Conservation (phyloP, 2,329 filamentous ascomycete genomes). For the Alternaria sp. region DNA sequence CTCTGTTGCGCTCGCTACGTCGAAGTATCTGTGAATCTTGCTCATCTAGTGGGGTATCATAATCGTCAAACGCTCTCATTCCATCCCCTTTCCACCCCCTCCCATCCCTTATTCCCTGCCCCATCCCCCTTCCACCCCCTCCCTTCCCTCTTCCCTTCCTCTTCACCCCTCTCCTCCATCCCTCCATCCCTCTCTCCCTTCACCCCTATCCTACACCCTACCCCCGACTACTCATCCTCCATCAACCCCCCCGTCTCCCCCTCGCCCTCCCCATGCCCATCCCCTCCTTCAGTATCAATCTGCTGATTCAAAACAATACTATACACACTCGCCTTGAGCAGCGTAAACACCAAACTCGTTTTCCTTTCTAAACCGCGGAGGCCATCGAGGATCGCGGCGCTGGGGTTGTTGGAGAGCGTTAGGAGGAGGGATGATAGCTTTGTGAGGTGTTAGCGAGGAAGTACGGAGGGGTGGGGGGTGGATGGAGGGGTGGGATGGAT, state of each 20-base stretch:
- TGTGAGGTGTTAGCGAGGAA: constrained; percentile 18
- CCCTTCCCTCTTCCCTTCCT: too few species aligned
- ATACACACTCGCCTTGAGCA: constrained; percentile 98
- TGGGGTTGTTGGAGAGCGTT: constrained; percentile 67
- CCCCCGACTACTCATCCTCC: background rate
- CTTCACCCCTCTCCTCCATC: background rate
- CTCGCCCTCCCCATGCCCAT: constrained; percentile 5
- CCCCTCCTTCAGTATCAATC: constrained; percentile 38
- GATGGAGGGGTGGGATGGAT: background rate
- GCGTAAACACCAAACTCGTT: constrained; percentile 90
- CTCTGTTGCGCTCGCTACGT: background rate
- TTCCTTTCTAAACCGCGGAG: constrained; percentile 90
- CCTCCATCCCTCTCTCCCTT: background rate
- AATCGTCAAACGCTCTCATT: background rate
- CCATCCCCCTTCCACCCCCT: constrained; percentile 6
- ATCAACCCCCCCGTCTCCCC: background rate
- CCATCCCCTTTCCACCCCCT: constrained; percentile 6
- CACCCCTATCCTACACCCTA: too few species aligned
- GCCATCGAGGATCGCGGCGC: constrained; percentile 81
- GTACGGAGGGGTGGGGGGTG: background rate
- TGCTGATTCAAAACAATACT: constrained; percentile 98
- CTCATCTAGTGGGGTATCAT: constrained; percentile 4
- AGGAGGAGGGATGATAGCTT: constrained; percentile 66
- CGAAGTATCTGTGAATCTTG: background rate
- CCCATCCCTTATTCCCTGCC: background rate